Conservation (phyloP, 2,329 filamentous ascomycete genomes). For the Trichoderma brevicompactum region DNA sequence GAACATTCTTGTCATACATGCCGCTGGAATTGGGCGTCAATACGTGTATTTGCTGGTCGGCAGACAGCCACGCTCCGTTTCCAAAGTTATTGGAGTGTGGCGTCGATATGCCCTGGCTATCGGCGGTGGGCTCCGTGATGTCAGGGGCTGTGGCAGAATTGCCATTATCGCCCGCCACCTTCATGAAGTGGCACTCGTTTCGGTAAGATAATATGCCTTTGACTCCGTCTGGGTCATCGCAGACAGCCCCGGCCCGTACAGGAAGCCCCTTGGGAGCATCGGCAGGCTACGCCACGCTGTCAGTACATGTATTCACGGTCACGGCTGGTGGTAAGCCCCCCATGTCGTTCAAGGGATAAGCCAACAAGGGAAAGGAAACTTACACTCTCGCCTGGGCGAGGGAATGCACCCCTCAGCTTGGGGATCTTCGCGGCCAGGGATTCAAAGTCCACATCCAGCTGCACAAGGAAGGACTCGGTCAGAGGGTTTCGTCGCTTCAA, state of each 20-base stretch:
- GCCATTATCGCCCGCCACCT: constrained; percentile 46
- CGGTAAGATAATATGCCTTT: constrained; percentile 51
- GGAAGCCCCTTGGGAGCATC: constrained; percentile 31
- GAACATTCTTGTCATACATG: constrained; percentile 43
- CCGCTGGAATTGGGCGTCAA: constrained; percentile 43
- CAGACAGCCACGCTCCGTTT: constrained; percentile 45
- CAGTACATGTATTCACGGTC: constrained; percentile 28
- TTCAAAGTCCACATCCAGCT: constrained; percentile 90
- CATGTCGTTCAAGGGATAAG: background rate
- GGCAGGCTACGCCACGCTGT: constrained; percentile 28
- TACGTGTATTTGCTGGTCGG: constrained; percentile 47
- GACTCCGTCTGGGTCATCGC: constrained; percentile 44
- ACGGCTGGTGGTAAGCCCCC: too few relatives aligned
- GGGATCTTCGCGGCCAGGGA: constrained; percentile 67
- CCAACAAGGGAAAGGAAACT: background rate
- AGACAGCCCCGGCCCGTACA: constrained; percentile 34
- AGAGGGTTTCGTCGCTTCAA: constrained; percentile 86
- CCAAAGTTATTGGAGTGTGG: constrained; percentile 38
- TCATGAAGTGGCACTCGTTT: constrained; percentile 52
- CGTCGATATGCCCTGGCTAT: constrained; percentile 32
- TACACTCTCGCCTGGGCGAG: constrained; percentile 58
- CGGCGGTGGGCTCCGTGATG: constrained; percentile 44
- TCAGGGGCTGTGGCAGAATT: constrained; percentile 47
- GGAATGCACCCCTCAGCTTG: constrained; percentile 59
- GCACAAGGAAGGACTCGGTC: constrained; percentile 91